Conservation (phyloP, 176 grass and related monocot genomes). For the Bothriochloa decipiens region DNA sequence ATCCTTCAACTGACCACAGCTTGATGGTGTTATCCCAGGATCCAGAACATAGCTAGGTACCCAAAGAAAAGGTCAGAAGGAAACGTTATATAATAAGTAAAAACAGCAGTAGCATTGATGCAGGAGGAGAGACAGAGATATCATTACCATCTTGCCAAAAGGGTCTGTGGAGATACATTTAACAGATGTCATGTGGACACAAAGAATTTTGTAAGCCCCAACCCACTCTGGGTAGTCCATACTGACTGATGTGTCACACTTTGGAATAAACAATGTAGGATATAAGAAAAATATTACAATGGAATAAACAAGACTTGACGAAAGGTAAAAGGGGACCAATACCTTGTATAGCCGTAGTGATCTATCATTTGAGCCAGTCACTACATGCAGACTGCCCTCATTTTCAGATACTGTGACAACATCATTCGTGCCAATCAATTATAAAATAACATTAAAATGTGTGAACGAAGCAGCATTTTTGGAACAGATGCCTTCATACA, state of each 20-base stretch:
- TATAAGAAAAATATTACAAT: slow-evolving; percentile 12
- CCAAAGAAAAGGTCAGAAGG: slow-evolving; percentile 22
- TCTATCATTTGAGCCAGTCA: slow-evolving; percentile 90
- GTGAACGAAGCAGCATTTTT: neutral
- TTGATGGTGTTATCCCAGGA: slow-evolving; percentile 95
- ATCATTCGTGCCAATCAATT: slow-evolving; percentile 39
- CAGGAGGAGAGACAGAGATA: slow-evolving; percentile 27
- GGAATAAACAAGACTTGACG: neutral
- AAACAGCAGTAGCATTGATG: neutral
- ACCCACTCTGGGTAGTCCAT: slow-evolving; percentile 50
- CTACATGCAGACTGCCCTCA: slow-evolving; percentile 64
- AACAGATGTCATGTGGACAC: slow-evolving; percentile 72
- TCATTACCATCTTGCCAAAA: slow-evolving; percentile 70
- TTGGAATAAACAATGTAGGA: slow-evolving; percentile 43
- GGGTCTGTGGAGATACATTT: slow-evolving; percentile 69
- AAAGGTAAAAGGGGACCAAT: slow-evolving; percentile 2
- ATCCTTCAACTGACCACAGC: slow-evolving; percentile 73
- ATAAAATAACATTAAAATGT: neutral
- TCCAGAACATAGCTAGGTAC: slow-evolving; percentile 82
- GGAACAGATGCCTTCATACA: no score
- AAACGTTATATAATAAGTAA: slow-evolving; percentile 6
- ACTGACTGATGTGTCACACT: slow-evolving; percentile 60
- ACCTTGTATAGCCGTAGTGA: slow-evolving; percentile 87
- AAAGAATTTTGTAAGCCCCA: slow-evolving; percentile 78
- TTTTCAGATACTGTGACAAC: slow-evolving; percentile 55